Evolutionary conservation across 306 rosid genomes (phyloP).

Genomic region (Dryas drummondii): DNA sequence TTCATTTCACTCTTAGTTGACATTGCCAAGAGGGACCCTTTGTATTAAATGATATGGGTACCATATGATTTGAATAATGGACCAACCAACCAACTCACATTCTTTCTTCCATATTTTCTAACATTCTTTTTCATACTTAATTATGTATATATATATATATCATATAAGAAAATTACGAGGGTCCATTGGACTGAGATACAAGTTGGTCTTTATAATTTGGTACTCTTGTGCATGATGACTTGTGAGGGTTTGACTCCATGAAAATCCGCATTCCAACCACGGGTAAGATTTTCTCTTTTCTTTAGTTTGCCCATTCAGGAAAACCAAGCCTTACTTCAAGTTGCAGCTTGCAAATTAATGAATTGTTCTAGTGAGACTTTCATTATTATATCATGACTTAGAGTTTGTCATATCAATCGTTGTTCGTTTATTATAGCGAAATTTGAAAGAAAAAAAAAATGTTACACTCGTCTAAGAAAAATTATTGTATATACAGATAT

Average conservation of each 20-base stretch:
- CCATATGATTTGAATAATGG: constrained; percentile 15
- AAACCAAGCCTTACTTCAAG: not conserved
- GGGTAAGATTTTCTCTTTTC: not conserved
- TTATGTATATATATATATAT: not conserved
- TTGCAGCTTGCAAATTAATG: not conserved
- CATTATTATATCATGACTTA: not conserved
- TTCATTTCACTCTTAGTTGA: constrained; percentile 20
- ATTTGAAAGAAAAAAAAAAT: not conserved
- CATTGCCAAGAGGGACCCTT: constrained; percentile 26
- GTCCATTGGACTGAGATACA: not conserved
- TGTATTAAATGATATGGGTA: constrained; percentile 11
- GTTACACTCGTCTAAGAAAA: not conserved
- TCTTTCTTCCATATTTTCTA: constrained; percentile 3
- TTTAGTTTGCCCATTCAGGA: not conserved
- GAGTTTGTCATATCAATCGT: not conserved
- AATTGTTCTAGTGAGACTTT: not conserved
- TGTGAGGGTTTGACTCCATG: constrained; percentile 7
- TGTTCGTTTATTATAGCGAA: not conserved
- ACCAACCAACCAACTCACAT: constrained; percentile 19
- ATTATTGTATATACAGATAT: too few species aligned
- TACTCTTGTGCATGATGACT: not conserved
- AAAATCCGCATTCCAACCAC: constrained; percentile 2
- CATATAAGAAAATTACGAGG: not conserved
- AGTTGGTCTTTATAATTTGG: not conserved
- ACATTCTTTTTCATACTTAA: constrained; percentile 8